A percentile compares a stretch with the other conserved stretches of the same genome.
Conservation (phyloP, 1,284 basidiomycete species). For the Neonothopanus nambi region DNA sequence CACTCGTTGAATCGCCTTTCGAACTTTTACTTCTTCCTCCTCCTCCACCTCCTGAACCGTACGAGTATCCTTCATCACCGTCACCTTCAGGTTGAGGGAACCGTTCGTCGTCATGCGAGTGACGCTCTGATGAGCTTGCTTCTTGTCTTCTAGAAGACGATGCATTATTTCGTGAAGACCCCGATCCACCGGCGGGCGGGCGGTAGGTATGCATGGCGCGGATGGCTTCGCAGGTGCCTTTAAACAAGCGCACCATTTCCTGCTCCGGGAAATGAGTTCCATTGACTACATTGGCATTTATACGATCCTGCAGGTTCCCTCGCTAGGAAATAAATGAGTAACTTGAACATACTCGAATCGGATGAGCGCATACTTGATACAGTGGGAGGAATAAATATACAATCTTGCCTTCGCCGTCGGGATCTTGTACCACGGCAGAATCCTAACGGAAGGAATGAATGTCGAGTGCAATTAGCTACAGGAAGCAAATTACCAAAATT, state of each 20-base stretch:
- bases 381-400: conserved; percentile 92
- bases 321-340: conserved; percentile 46
- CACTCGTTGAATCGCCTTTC: conserved; percentile 41
- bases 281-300: conserved; percentile 85
- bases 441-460: conserved; percentile 51
- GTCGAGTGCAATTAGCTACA: neutral
- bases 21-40: neutral
- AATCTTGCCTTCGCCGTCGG: conserved; percentile 90
- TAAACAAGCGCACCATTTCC: conserved; percentile 88
- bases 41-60: conserved; percentile 30
- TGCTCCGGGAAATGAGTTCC: conserved; percentile 84
- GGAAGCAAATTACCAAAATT: conserved; percentile 58
- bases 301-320: conserved; percentile 94
- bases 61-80: conserved; percentile 70
- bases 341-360: conserved; percentile 9
- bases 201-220: conserved; percentile 91
- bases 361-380: conserved; percentile 60
- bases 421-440: conserved; percentile 92
- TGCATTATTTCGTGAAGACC: conserved; percentile 19
- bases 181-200: conserved; percentile 40
- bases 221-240: conserved; percentile 91
- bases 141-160: conserved; percentile 21
- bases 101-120: conserved; percentile 56
- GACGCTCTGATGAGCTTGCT: conserved; percentile 19
- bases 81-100: conserved; percentile 75